Conservation (phyloP, 2,329 filamentous ascomycete species). For the Fusarium sp. region DNA sequence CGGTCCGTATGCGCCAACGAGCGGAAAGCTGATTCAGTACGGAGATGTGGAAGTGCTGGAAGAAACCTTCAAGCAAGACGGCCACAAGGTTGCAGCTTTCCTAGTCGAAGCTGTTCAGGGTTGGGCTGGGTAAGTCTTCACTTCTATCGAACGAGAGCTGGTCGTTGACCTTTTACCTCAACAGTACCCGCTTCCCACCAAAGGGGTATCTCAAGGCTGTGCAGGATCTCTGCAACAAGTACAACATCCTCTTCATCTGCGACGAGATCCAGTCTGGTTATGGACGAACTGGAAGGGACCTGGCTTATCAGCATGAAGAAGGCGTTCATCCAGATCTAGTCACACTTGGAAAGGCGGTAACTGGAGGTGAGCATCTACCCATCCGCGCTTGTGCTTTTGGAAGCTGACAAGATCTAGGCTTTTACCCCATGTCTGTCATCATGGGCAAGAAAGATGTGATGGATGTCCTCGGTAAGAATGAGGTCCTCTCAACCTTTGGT, state of each 20-base stretch:
- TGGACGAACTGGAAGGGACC: conserved; percentile 88
- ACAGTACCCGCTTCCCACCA: conserved; percentile 14
- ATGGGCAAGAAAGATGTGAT: conserved; percentile 13
- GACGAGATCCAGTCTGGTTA: conserved; percentile 99
- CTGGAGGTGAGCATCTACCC: conserved; percentile 69
- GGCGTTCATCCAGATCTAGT: conserved; percentile 92
- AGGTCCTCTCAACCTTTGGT: conserved; percentile 12
- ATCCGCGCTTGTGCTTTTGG: too few relatives aligned
- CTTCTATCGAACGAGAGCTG: conserved; percentile 61
- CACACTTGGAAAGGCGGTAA: conserved; percentile 92
- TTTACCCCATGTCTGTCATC: conserved; percentile 11
- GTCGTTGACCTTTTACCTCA: not conserved
- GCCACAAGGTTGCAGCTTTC: conserved; percentile 74
- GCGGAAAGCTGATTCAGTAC: conserved; percentile 13
- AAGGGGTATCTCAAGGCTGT: conserved; percentile 77
- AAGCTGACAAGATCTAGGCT: not conserved
- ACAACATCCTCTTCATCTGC: conserved; percentile 95
- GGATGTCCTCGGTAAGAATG: not conserved
- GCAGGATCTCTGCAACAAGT: conserved; percentile 88
- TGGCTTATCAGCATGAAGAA: conserved; percentile 85
- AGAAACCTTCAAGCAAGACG: conserved; percentile 15
- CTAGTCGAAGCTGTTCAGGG: conserved; percentile 75
- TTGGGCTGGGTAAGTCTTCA: conserved; percentile 90
- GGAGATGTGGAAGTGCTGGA: conserved; percentile 6
- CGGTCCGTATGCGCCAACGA: conserved; percentile 14